Evolutionary conservation across 2,329 filamentous ascomycete genomes (phyloP), one percentile per base, ranked within the genome.

Genomic region (Fusarium incarnatum): DNA sequence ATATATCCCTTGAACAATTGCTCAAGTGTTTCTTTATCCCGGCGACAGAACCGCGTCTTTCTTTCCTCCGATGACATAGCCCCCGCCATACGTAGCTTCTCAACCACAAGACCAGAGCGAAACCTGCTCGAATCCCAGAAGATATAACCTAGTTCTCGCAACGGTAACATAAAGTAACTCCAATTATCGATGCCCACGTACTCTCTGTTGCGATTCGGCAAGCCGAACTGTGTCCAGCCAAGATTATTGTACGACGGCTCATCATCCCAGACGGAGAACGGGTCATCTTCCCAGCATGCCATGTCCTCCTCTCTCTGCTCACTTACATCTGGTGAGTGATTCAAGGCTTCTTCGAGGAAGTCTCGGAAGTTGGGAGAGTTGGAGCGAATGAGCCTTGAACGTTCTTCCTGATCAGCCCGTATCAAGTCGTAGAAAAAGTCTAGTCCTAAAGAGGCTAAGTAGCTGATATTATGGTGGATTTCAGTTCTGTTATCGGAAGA

Each of bases 1-100:
- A 37, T 11, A 10, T 3, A 1, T 2, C 34, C 34, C 1, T 37
- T 37, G 6, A 37, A 34, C 2, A 2, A 3, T 0, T 37, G 3
- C 10, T 37, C 34, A 4, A 37, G 1, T 7, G 34, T 37, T n/a
- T 37, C 10, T 37, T 37, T n/a, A 11, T n/a, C 9, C 34, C 32
- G 5, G 5, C 32, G 32, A 34, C 3, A 2, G 18, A 34, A 34
- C 18, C 16, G 32, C 5, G 5, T 6, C 16, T 10, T 3, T 18
- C 32, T 34, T 16, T 34, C 3, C 16, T 34, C 32, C 32, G 32
- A 10, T 10, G 32, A 10, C 16, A 23, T 23, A 4, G 22, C 5
- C 22, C 22, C 22, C 5, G 22, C 22, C 5, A 23, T 23, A 23
- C 22, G 22, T 23, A 23, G 22, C 22, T 23, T 23, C 22, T 23